These are phyloP conservation scores for Borovskyia barvae DNA, from an alignment of 208 protist species.

Conservation along the genomic window DNA sequence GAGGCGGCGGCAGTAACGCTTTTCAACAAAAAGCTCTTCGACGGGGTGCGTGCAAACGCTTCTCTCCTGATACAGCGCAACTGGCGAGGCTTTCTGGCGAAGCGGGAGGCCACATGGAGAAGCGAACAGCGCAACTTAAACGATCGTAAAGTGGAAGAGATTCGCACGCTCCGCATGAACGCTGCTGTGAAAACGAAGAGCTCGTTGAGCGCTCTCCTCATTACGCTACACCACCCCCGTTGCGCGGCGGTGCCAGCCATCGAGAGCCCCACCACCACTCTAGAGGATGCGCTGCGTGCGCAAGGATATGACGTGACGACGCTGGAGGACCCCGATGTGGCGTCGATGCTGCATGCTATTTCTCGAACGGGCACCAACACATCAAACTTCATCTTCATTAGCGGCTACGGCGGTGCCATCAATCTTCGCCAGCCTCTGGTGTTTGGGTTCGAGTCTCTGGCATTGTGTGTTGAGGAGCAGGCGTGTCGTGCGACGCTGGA, in stretches of 20 bases:
- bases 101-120: slow-evolving; percentile 27
- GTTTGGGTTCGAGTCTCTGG: slow-evolving; percentile 54
- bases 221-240: slow-evolving; percentile 57
- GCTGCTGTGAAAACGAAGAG: slow-evolving; percentile 62
- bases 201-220: slow-evolving; percentile 65
- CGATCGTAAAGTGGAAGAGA: slow-evolving; percentile 79
- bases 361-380: slow-evolving; percentile 51
- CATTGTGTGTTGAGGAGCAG: slow-evolving; percentile 64
- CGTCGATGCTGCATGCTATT: slow-evolving; percentile 55
- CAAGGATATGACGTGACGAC: slow-evolving; percentile 79
- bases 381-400: slow-evolving; percentile 83
- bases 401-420: slow-evolving; percentile 79
- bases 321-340: slow-evolving; percentile 45
- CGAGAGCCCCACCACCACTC: slow-evolving; percentile 17
- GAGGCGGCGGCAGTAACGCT: slow-evolving; percentile 72
- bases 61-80: slow-evolving; percentile 80
- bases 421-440: slow-evolving; percentile 66
- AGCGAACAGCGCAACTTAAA: slow-evolving; percentile 40
- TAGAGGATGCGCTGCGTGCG: slow-evolving; percentile 54
- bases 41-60: slow-evolving; percentile 61
- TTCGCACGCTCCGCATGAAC: slow-evolving; percentile 63
- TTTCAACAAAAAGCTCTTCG: slow-evolving; percentile 64
- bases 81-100: slow-evolving; percentile 61
- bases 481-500: slow-evolving; percentile 43
- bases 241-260: slow-evolving; percentile 53